phyloP scores from a whole-genome alignment of 2,329 filamentous ascomycete species.

The Monosporascus sp. region DNA sequence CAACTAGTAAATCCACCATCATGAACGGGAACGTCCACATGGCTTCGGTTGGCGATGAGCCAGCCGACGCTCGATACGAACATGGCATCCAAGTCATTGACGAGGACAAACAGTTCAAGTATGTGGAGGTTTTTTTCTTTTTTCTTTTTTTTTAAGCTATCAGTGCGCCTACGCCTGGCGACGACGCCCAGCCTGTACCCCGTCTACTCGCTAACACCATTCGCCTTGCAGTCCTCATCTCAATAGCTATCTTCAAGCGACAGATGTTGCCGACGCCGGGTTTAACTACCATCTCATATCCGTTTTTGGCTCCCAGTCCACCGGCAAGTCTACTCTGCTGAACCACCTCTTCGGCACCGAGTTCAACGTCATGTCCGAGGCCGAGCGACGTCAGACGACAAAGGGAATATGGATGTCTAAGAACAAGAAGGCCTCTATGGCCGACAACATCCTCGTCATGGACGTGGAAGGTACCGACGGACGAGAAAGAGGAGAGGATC shows the following conservation, averaged over 20 bases:
- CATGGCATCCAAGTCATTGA: constrained; percentile 97
- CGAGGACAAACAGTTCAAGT: constrained; percentile 97
- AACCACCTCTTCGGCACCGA: constrained; percentile 94
- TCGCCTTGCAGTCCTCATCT: constrained; percentile 58
- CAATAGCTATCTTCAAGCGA: constrained; percentile 73
- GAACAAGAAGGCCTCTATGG: constrained; percentile 80
- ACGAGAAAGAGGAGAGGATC: constrained; percentile 91
- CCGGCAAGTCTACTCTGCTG: constrained; percentile 93
- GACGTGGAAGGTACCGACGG: constrained; percentile 98
- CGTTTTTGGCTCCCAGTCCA: constrained; percentile 97
- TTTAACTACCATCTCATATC: constrained; percentile 99
- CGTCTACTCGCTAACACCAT: constrained; percentile 9
- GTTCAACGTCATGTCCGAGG: constrained; percentile 97
- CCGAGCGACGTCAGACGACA: constrained; percentile 89
- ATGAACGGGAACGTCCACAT: constrained; percentile 89
- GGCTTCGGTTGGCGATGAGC: constrained; percentile 63
- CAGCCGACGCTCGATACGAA: constrained; percentile 65
- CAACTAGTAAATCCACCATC: constrained; percentile 10
- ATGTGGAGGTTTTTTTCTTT: constrained; percentile 31
- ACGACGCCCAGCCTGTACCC: neutral
- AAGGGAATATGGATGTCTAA: constrained; percentile 99
- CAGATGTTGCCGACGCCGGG: constrained; percentile 77
- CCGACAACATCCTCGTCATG: constrained; percentile 98
- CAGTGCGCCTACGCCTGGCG: too few species aligned
- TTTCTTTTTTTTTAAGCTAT: neutral